Base-by-base conservation (phyloP, 1,139 yeast species). In the Kodamaea alishanica region DNA sequence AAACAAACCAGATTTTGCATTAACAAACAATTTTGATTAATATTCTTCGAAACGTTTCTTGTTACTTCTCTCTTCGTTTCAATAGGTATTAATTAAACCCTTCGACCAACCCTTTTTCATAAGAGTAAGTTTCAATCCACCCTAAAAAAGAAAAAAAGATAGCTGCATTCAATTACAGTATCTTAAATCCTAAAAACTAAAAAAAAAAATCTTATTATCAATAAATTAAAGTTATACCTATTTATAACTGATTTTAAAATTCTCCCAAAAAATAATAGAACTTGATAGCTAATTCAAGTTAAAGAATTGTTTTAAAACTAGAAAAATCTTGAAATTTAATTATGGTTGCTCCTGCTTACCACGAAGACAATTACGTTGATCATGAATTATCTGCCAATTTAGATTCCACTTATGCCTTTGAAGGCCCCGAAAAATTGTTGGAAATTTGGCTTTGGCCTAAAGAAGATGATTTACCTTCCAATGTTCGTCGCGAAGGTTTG, bases 401-500 rank as follows among this genome's bases (percentile, higher is more conserved):
- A 49, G 97, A 90, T 63, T 88, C 96, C 26, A 74, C 95, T 12
- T 83, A 79, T 57, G 96, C 97, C 2, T 90, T 90, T 59, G 97
- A 90, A 67, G 98, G 98, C 8, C 97, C 98, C 15, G 98, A 92
- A 63, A 92, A 92, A 64, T 72, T 92, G 42, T 70, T 92, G 37
- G 97, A 92, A 59, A 70, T 92, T 43, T 90, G 97, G 97, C 83
- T 89, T 56, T 81, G 81, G 58, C 56, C 69, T 20, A 55, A 66
- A 7, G 66, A 62, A 30, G 44, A 51, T 22, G 54, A 58, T 24
- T 50, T 68, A 24, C 82, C 84, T 2, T 48, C 54, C 28, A 56
- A 60, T 9, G 50, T 56, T 8, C 51, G 63, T 6, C 39, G 45
- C 6, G 64, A 69, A 37, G 81, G 85, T 4, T 69, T 92, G 45